Evolutionary conservation across 2,329 filamentous ascomycete genomes (phyloP), one percentile per base, ranked within the genome.

Genomic region (Akanthomyces lecanii): DNA sequence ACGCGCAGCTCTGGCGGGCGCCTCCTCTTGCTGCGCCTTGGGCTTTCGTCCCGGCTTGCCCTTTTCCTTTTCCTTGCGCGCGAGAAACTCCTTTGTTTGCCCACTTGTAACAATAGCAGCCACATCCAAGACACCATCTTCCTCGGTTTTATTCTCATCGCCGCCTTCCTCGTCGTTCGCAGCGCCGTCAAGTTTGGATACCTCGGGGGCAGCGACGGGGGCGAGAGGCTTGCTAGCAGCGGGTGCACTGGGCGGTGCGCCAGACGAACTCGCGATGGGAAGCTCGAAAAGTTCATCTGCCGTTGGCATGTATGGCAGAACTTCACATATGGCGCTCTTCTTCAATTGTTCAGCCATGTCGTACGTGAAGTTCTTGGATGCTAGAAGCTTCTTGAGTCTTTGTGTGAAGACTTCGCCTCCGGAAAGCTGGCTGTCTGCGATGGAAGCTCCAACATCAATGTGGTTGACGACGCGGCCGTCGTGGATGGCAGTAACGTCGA

Each of bases 321-420:
- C 86, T 73, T 90, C 87, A 71, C 87, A 89, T 58, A 89, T 83
- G 44, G 76, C 68, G 68, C 85, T 89, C 76, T 80, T 85, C 77
- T 90, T 90, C 64, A 90, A 74, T 74, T 89, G 85, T 76, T 90
- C 87, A 0, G 85, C 85, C 85, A 89, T 89, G 48, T 89, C 85
- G 65, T 81, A 78, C 23, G 80, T 84, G 67, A 89, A 88, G 4
- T 79, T 79, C 71, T 86, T 83, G 51, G 74, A 73, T 66, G 80
- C 75, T 48, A 98, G 78, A 64, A 95, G 79, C 68, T 88, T 82
- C 51, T 86, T 74, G 47, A 98, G 81, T 64, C 86, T 83, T 69
- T 85, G 82, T 0, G 94, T 98, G 79, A 98, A 91, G 2, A 89
- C 86, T 69, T 97, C 90, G 57, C 95, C 95, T 67, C 95, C 95